phyloP scores from a whole-genome alignment of 2,329 filamentous ascomycete species.

The Falciphora oryzae region DNA sequence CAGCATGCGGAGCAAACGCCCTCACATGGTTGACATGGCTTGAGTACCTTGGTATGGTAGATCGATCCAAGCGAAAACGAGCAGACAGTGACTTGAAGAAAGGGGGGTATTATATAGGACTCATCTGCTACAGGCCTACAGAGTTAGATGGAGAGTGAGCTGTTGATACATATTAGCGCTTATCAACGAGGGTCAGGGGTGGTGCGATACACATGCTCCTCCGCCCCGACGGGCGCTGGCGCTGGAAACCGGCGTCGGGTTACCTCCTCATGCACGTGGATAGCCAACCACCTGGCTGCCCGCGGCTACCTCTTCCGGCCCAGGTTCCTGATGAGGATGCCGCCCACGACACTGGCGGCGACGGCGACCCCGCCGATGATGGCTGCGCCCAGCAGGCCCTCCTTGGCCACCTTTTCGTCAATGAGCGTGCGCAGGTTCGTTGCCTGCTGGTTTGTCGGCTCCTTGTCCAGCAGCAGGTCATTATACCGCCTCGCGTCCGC shows the following conservation, averaged over 20 bases:
- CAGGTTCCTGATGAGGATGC: constrained; percentile 73
- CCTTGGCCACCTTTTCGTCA: constrained; percentile 92
- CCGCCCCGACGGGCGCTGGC: neutral
- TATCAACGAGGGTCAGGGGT: neutral
- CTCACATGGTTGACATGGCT: neutral
- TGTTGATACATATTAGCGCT: constrained; percentile 1
- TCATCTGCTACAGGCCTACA: neutral
- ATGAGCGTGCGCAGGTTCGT: constrained; percentile 80
- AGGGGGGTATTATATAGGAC: neutral
- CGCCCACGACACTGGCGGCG: constrained; percentile 87
- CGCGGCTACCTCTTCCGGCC: constrained; percentile 49
- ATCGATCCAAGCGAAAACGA: neutral
- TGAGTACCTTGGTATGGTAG: neutral
- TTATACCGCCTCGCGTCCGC: constrained; percentile 93
- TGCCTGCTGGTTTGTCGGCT: constrained; percentile 87
- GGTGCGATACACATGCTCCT: neutral
- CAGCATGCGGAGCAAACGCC: neutral
- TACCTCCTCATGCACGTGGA: neutral
- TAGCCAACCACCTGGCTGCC: constrained; percentile 16
- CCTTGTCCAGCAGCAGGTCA: constrained; percentile 82
- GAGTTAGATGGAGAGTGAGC: neutral
- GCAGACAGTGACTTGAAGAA: neutral
- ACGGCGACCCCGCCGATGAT: constrained; percentile 92
- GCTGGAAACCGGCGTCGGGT: neutral
- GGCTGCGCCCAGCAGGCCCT: constrained; percentile 88